Evolutionary conservation across 371 early-diverging fungal species (phyloP).

Genomic region (Mucor circinelloides): DNA sequence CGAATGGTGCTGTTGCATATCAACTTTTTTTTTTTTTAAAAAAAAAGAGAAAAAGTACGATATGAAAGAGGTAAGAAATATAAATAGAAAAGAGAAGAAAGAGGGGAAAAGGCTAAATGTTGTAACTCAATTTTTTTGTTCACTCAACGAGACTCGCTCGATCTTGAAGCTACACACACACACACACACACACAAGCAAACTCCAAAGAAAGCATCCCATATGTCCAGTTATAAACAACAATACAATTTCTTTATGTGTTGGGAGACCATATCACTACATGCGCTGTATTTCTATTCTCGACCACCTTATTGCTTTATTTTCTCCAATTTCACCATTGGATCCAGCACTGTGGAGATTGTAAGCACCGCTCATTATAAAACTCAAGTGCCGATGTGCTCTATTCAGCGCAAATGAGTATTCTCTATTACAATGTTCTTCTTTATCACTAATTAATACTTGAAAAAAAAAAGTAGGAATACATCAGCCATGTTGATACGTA

Average conservation of each 20-base stretch:
- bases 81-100: neutral
- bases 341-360: too few species aligned
- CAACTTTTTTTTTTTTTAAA: neutral
- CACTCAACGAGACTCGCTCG: neutral
- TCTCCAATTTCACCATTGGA: too few species aligned
- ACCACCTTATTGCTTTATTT: too few species aligned
- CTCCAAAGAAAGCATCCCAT: neutral
- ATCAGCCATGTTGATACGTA: too few species aligned
- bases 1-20: neutral
- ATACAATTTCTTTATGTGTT: neutral
- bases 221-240: neutral
- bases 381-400: too few species aligned
- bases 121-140: neutral
- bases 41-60: neutral
- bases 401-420: too few species aligned
- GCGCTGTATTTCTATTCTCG: too few species aligned
- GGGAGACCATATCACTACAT: neutral
- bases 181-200: neutral
- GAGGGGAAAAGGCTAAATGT: slow-evolving; percentile 1
- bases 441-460: too few species aligned
- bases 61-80: neutral
- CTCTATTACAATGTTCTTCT: too few species aligned
- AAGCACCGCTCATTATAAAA: too few species aligned
- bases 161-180: neutral
- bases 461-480: too few species aligned